Percentiles rank a stretch among this genome's conserved stretches.
phyloP scores from a whole-genome alignment of 495 filamentous ascomycete genomes.

The Schizothecium vesticola region DNA sequence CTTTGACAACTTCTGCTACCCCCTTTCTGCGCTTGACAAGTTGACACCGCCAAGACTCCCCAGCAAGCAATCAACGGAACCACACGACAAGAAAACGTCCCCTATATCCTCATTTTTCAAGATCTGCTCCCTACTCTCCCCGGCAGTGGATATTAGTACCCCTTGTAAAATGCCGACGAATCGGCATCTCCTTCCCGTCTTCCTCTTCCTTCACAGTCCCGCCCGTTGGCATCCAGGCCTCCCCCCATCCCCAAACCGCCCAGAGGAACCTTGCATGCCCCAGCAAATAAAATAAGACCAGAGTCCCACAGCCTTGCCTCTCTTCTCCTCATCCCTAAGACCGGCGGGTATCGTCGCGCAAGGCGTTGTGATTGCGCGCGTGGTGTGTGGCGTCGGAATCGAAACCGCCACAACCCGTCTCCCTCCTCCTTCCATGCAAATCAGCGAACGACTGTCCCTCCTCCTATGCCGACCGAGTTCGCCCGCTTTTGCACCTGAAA shows the following conservation, averaged over 20 bases:
- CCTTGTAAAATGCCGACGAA: neutral
- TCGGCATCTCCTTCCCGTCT: neutral
- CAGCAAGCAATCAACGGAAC: neutral
- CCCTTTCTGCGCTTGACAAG: no score
- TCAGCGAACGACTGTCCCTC: neutral
- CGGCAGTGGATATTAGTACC: neutral
- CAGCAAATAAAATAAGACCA: neutral
- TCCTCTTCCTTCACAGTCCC: neutral
- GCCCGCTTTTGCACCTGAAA: neutral
- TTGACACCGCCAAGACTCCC: neutral
- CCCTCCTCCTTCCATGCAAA: neutral
- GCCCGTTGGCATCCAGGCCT: neutral
- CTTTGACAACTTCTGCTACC: neutral
- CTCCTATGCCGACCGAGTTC: neutral
- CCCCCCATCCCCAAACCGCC: neutral
- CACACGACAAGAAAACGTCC: neutral
- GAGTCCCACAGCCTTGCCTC: neutral
- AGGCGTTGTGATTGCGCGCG: no score
- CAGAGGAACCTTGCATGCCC: neutral
- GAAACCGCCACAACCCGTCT: neutral
- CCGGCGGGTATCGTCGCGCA: neutral
- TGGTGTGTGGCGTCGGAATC: neutral
- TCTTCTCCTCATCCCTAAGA: neutral
- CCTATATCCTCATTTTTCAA: neutral
- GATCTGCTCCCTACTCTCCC: neutral